A percentile compares a stretch with the other conserved stretches of the same genome.
Conservation (phyloP, 2,329 filamentous ascomycete genomes). For the Stemphylium beticola region DNA sequence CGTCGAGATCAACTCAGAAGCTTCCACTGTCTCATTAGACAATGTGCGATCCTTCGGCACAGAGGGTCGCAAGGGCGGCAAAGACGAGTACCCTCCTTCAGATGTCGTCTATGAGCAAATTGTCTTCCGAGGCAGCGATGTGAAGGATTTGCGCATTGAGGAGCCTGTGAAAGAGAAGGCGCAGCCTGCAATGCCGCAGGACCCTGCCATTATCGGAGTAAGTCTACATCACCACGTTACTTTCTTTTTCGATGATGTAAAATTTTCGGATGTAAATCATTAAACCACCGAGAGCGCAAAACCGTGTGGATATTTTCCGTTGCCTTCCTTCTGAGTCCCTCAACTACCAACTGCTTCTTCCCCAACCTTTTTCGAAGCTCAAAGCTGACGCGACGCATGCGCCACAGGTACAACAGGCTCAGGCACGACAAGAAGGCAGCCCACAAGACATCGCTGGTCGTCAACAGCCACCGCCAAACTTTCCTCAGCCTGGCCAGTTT, state of each 20-base stretch:
- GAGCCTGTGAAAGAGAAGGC: conserved; percentile 75
- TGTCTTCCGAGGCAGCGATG: conserved; percentile 96
- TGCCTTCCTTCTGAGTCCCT: conserved; percentile 97
- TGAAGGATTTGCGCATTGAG: conserved; percentile 96
- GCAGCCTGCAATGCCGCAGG: conserved; percentile 81
- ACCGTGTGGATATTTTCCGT: conserved; percentile 95
- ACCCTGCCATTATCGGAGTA: conserved; percentile 96
- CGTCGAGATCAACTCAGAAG: conserved; percentile 97
- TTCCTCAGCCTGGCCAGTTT: conserved; percentile 51
- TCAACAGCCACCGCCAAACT: conserved; percentile 49
- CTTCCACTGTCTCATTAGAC: conserved; percentile 94
- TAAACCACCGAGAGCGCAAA: conserved; percentile 91
- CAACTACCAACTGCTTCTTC: conserved; percentile 17
- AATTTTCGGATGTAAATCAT: conserved; percentile 96
- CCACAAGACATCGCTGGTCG: conserved; percentile 35
- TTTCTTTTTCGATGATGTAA: conserved; percentile 75
- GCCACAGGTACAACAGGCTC: conserved; percentile 41
- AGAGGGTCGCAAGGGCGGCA: conserved; percentile 82
- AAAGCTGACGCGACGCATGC: conserved; percentile 34
- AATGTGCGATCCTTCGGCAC: conserved; percentile 95
- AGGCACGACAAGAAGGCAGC: conserved; percentile 28
- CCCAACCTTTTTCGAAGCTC: conserved; percentile 9
- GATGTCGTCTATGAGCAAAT: conserved; percentile 97
- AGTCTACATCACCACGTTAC: conserved; percentile 57
- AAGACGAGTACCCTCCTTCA: conserved; percentile 82